Evolutionary conservation across 148 eudicot genomes (phyloP).

Genomic region (Pouteria glomerata): DNA sequence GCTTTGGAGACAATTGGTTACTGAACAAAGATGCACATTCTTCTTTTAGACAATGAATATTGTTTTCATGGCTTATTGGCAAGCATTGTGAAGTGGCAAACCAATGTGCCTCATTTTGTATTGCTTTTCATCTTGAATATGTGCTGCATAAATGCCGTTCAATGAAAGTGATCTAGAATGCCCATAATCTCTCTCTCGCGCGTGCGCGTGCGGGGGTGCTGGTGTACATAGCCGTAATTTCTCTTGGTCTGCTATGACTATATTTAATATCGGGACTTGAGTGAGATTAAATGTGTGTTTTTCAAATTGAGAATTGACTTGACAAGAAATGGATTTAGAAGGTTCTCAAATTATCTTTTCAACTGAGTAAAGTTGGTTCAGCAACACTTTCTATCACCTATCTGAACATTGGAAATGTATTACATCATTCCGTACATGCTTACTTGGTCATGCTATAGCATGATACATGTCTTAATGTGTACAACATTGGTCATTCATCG

Average conservation of each 20-base stretch:
- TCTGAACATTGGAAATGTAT: neutral
- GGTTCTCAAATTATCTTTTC: neutral
- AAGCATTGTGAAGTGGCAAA: neutral
- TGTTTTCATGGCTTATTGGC: neutral
- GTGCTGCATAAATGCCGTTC: too few relatives aligned
- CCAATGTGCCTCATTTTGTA: slow-evolving; percentile 1
- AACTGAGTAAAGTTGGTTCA: neutral
- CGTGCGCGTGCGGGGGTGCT: too few relatives aligned
- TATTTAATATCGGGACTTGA: too few relatives aligned
- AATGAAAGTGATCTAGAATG: too few relatives aligned
- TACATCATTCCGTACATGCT: neutral
- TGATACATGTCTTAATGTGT: neutral
- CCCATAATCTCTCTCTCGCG: too few relatives aligned
- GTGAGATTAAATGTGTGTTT: too few relatives aligned
- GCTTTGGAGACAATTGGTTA: too few relatives aligned
- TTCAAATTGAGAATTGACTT: neutral
- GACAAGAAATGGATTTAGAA: neutral
- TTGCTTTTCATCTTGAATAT: neutral
- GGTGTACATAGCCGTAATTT: too few relatives aligned
- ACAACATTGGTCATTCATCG: neutral
- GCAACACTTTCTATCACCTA: neutral
- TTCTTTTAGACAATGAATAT: neutral
- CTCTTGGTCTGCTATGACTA: too few relatives aligned
- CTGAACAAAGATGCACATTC: neutral
- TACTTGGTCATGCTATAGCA: neutral